Percentiles rank a stretch among this genome's conserved stretches.
Conservation (phyloP, 805 yeast species). For the Ogataea trehalophila region DNA sequence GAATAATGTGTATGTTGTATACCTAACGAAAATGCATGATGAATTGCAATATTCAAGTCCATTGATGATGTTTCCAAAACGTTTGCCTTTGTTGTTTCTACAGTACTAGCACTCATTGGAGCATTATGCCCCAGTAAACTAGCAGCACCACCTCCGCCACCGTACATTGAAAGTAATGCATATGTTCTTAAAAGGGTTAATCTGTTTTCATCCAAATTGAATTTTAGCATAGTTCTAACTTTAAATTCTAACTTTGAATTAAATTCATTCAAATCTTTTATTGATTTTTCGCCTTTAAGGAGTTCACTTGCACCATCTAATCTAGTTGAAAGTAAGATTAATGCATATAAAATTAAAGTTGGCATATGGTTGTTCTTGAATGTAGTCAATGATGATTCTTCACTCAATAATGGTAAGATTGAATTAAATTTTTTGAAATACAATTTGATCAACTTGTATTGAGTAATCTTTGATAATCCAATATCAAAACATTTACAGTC, state of each 20-base stretch:
- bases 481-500: slow-evolving; percentile 13
- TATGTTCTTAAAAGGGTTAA: slow-evolving; percentile 32
- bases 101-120: not conserved
- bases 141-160: slow-evolving; percentile 29
- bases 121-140: not conserved
- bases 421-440: slow-evolving; percentile 38
- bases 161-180: slow-evolving; percentile 33
- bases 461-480: slow-evolving; percentile 9
- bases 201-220: slow-evolving; percentile 35
- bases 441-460: slow-evolving; percentile 27
- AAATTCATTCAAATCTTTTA: slow-evolving; percentile 14
- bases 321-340: slow-evolving; percentile 37
- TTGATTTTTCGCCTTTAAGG: slow-evolving; percentile 20
- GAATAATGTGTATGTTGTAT: slow-evolving; percentile 30
- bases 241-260: slow-evolving; percentile 28
- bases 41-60: slow-evolving; percentile 33
- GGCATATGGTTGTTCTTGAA: slow-evolving; percentile 33
- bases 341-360: slow-evolving; percentile 38
- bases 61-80: slow-evolving; percentile 31
- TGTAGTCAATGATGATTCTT: slow-evolving; percentile 33
- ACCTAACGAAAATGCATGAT: slow-evolving; percentile 35
- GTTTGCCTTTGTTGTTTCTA: slow-evolving; percentile 8
- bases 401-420: slow-evolving; percentile 38
- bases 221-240: slow-evolving; percentile 32
- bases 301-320: slow-evolving; percentile 32